These are phyloP conservation scores for Kurtzmaniella quercitrusa DNA, from an alignment of 1,139 yeast genomes.

Conservation along the genomic window DNA sequence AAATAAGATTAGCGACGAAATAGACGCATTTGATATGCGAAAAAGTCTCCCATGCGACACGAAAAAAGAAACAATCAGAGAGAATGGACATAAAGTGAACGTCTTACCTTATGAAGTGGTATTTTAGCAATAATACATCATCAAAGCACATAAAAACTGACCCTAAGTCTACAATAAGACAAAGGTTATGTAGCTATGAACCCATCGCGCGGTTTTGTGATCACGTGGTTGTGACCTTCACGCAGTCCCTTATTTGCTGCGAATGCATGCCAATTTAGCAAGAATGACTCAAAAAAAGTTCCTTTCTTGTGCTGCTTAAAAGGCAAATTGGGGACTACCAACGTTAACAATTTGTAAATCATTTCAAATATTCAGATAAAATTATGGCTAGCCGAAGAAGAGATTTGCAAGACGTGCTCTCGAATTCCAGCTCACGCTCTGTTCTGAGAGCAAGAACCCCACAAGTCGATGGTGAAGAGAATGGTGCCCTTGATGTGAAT, in stretches of 20 bases:
- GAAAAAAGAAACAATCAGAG: conserved; percentile 47
- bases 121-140: conserved; percentile 24
- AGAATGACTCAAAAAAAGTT: neutral
- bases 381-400: conserved; percentile 1
- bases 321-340: too few species aligned
- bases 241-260: neutral
- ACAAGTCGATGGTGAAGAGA: conserved; percentile 40
- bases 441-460: conserved; percentile 43
- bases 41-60: conserved; percentile 57
- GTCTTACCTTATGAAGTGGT: conserved; percentile 62
- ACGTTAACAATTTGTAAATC: neutral
- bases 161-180: too few species aligned
- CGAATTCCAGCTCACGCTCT: conserved; percentile 32
- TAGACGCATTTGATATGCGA: conserved; percentile 90
- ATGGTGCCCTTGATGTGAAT: conserved; percentile 37
- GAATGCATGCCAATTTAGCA: neutral
- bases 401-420: conserved; percentile 15
- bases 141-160: too few species aligned
- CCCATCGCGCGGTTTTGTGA: neutral
- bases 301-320: neutral
- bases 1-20: conserved; percentile 51
- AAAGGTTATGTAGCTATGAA: neutral
- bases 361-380: too few species aligned
- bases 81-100: conserved; percentile 53
- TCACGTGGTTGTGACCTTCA: neutral